Percentiles rank a stretch among this genome's conserved stretches.
Conservation (phyloP, 169 alveolate species). For the Prorocentrum cordatum region DNA sequence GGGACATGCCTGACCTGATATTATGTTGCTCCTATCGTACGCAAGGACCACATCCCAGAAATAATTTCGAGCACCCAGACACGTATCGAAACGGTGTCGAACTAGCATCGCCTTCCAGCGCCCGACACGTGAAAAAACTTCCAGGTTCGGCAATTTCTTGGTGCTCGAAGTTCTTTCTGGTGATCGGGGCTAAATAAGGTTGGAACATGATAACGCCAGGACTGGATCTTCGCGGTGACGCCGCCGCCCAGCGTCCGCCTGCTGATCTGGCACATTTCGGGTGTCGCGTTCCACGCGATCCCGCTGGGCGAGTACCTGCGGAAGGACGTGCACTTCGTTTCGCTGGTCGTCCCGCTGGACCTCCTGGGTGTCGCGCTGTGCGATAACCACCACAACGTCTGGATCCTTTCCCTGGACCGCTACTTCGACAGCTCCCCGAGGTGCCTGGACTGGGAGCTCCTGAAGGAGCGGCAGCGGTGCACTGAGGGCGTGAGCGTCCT, state of each 20-base stretch:
- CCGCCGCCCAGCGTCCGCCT: background rate
- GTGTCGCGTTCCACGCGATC: slow-evolving; percentile 53
- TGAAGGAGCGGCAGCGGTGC: slow-evolving; percentile 53
- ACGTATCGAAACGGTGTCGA: too few relatives aligned
- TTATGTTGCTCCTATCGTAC: too few relatives aligned
- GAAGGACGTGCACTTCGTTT: slow-evolving; percentile 20
- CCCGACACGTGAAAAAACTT: too few relatives aligned
- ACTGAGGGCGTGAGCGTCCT: slow-evolving; percentile 51
- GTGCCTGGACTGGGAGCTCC: slow-evolving; percentile 55
- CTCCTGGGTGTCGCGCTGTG: slow-evolving; percentile 38
- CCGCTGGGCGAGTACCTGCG: slow-evolving; percentile 6
- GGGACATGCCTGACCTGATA: too few relatives aligned
- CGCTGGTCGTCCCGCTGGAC: slow-evolving; percentile 23
- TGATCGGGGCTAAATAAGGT: too few relatives aligned
- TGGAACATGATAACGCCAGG: too few relatives aligned
- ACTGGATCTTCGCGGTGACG: background rate
- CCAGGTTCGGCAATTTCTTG: too few relatives aligned
- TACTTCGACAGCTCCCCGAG: background rate
- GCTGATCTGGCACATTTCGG: slow-evolving; percentile 35
- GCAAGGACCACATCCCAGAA: too few relatives aligned
- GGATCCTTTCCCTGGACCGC: slow-evolving; percentile 45
- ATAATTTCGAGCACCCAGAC: too few relatives aligned
- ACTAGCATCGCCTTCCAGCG: too few relatives aligned
- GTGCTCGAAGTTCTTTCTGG: too few relatives aligned
- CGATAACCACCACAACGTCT: slow-evolving; percentile 27